phyloP scores from a whole-genome alignment of 1,284 basidiomycete species.

The Trichosporon faecale region DNA sequence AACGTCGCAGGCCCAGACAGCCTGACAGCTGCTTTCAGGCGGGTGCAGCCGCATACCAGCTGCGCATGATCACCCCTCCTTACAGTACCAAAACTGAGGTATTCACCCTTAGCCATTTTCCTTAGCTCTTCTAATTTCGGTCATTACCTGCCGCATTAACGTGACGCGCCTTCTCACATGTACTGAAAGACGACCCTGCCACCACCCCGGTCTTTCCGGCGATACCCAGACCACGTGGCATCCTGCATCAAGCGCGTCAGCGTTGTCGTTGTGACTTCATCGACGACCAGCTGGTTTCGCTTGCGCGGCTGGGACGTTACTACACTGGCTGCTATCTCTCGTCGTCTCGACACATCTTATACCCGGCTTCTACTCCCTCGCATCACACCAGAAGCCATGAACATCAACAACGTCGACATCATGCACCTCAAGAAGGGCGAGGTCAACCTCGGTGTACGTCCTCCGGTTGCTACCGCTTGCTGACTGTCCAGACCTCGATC shows the following conservation, averaged over 20 bases:
- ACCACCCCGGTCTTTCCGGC: slow-evolving; percentile 1
- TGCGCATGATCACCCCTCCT: background rate
- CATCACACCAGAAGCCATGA: slow-evolving; percentile 31
- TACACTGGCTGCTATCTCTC: background rate
- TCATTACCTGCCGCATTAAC: background rate
- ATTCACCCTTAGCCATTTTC: background rate
- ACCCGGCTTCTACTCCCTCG: background rate
- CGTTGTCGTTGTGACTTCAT: slow-evolving; percentile 5
- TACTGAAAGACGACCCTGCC: background rate
- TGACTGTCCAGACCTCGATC: slow-evolving; percentile 76
- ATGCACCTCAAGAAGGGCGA: slow-evolving; percentile 77
- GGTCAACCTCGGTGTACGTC: slow-evolving; percentile 86
- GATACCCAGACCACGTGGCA: slow-evolving; percentile 1
- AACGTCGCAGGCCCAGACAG: background rate
- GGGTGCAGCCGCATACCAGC: background rate
- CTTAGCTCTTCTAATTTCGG: slow-evolving; percentile 7
- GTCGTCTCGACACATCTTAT: background rate
- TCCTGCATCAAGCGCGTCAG: background rate
- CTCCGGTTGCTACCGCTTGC: background rate
- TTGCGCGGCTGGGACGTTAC: slow-evolving; percentile 6
- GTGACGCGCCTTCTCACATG: background rate
- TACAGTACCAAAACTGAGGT: background rate
- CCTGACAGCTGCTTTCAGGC: background rate
- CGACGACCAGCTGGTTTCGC: background rate
- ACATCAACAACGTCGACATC: slow-evolving; percentile 50